A percentile compares a stretch with the other conserved stretches of the same genome.
Evolutionary conservation across 208 protist genomes (phyloP).

Genomic region (Crithidia sp.): DNA sequence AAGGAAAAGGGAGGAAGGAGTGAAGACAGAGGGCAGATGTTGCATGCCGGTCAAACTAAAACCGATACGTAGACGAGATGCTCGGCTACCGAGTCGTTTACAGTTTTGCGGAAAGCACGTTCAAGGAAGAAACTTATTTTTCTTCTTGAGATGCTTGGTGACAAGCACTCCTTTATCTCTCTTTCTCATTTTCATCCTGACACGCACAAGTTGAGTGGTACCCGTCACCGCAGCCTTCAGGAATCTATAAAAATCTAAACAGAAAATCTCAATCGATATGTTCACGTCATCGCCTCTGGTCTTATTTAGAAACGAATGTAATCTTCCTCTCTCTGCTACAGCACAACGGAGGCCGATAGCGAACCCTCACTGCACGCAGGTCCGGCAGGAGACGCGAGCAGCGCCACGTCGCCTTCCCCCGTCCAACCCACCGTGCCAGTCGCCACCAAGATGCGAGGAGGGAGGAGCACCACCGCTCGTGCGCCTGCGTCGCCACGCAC

Average conservation of each 20-base stretch:
- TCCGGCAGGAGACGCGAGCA: slow-evolving; percentile 35
- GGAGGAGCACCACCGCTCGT: slow-evolving; percentile 48
- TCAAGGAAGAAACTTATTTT: neutral
- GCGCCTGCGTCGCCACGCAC: slow-evolving; percentile 10
- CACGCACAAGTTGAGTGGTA: neutral
- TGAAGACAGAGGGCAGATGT: neutral
- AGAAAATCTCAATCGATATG: neutral
- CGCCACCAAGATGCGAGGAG: slow-evolving; percentile 52
- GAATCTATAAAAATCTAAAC: neutral
- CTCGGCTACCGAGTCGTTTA: too few species aligned
- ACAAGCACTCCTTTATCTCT: slow-evolving; percentile 2
- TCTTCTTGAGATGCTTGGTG: neutral
- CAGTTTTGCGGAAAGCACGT: too few species aligned
- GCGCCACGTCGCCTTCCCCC: slow-evolving; percentile 55
- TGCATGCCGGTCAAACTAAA: too few species aligned
- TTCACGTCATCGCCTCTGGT: neutral
- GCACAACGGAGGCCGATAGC: slow-evolving; percentile 72
- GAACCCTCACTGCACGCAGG: slow-evolving; percentile 56
- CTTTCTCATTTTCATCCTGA: neutral
- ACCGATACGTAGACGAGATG: too few species aligned
- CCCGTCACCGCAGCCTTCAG: too few species aligned
- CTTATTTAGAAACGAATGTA: neutral
- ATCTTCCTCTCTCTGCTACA: slow-evolving; percentile 11
- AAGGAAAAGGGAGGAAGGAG: neutral
- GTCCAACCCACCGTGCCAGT: slow-evolving; percentile 71